Evolutionary conservation across 805 yeast species (phyloP).

Genomic region (Sugiyamaella chiloensis): DNA sequence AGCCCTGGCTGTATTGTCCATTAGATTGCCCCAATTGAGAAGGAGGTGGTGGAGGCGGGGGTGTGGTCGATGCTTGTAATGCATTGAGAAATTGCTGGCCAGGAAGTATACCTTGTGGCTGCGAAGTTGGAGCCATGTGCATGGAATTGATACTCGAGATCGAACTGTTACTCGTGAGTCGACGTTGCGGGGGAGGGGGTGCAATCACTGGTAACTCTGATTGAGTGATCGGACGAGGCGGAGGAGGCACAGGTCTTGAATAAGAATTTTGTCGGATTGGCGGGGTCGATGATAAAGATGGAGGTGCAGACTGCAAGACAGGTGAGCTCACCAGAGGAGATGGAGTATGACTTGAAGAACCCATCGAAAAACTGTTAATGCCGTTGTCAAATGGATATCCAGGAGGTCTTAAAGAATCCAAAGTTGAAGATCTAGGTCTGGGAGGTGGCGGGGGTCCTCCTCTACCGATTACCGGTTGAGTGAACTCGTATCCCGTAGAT

Average conservation of each 20-base stretch:
- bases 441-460: constrained; percentile 10
- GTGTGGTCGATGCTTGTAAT: constrained; percentile 1
- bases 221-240: constrained; percentile 3
- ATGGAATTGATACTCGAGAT: not conserved
- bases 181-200: constrained; percentile 13
- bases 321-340: not conserved
- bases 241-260: constrained; percentile 10
- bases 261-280: not conserved
- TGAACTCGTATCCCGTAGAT: not conserved
- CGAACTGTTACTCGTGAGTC: not conserved
- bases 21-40: no score
- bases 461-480: no score
- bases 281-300: constrained; percentile 4
- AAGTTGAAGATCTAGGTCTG: not conserved
- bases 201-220: constrained; percentile 4
- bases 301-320: not conserved
- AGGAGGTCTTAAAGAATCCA: constrained; percentile 8
- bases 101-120: not conserved
- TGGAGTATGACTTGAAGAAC: not conserved
- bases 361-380: not conserved
- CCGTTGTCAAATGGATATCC: not conserved
- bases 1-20: no score
- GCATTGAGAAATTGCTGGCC: constrained; percentile 3
- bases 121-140: not conserved
- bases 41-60: no score